Evolutionary conservation across 306 rosid species (phyloP).

Genomic region (Lathyrus sativus): DNA sequence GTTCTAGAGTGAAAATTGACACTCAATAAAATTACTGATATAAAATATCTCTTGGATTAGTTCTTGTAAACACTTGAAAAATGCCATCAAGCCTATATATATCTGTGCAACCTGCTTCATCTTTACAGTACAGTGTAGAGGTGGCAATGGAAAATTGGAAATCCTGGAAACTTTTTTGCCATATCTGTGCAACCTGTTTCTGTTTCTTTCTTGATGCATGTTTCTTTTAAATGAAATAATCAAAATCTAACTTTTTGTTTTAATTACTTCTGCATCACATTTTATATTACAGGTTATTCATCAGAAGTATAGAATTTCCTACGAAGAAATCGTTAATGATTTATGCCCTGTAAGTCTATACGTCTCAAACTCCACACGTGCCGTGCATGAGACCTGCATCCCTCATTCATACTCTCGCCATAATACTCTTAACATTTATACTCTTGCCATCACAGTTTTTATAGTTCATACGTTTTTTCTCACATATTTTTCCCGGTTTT

Average conservation of each 20-base stretch:
- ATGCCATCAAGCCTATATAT: not conserved
- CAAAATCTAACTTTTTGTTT: conserved; percentile 7
- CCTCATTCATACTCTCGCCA: not conserved
- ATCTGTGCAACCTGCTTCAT: conserved; percentile 12
- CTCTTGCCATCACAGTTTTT: not conserved
- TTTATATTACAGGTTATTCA: conserved; percentile 77
- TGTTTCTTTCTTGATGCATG: not conserved
- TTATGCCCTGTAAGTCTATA: conserved; percentile 82
- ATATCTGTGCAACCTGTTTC: conserved; percentile 17
- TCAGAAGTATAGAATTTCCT: conserved; percentile 89
- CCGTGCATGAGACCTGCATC: not conserved
- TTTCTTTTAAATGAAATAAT: conserved; percentile 24
- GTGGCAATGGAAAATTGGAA: not conserved
- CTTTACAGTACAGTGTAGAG: too few relatives aligned
- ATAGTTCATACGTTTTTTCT: conserved; percentile 17
- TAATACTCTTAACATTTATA: too few relatives aligned
- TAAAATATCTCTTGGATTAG: not conserved
- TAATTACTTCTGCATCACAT: conserved; percentile 13
- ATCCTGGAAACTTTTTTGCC: conserved; percentile 7
- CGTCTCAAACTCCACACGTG: conserved; percentile 32
- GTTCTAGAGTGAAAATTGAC: not conserved
- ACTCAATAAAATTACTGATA: not conserved
- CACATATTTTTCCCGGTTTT: conserved; percentile 29
- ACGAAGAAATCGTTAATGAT: conserved; percentile 89
- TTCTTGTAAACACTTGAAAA: conserved; percentile 20